Base-by-base conservation (phyloP, 192 early-diverging fungal species). In the Geranomyces variabilis region DNA sequence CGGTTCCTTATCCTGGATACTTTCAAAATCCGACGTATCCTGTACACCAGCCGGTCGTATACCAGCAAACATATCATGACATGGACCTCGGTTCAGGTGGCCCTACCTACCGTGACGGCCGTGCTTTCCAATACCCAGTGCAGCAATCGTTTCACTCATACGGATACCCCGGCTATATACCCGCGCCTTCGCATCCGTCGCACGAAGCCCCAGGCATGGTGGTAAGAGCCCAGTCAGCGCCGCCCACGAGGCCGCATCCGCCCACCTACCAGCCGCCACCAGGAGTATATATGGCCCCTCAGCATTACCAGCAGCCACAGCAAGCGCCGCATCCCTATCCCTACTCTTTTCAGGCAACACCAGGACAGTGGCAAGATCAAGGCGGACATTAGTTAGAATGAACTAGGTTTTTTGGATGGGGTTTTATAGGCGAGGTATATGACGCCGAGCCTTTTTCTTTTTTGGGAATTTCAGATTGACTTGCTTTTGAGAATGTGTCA, bases 81-180 rank as follows among this genome's bases (percentile, higher is more conserved):
- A 53, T 17, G 4, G 46, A 47, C 12, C 46, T 47, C 12, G n/a
- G n/a, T n/a, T 47, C 46, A 10, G 19, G 12, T 19, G 51, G 15
- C 24, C 4, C 51, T 3, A 17, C 19, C 15, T 53, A 53, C 51
- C 51, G 51, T 7, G 51, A 26, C 4, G n/a, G 51, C 19, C 51
- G 51, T n/a, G 19, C 51, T 8, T 53, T 53, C 24, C 51, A 53
- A 26, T 53, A 53, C 24, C 51, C 51, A 26, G 24, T 53, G 17
- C 51, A 53, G 51, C 46, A 47, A 19, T 26, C 51, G 15, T 15
- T 7, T 26, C 51, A 15, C 51, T n/a, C 17, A 15, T 53, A 53
- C 24, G 51, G 51, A 26, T 53, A 53, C 51, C 24, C 51, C 51
- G 51, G 51, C 4, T 53, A 53, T 53, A 26, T 53, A n/a, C 51